Evolutionary conservation across 1,139 yeast genomes (phyloP).

Genomic region (Sugiyamaella grinbergsii): DNA sequence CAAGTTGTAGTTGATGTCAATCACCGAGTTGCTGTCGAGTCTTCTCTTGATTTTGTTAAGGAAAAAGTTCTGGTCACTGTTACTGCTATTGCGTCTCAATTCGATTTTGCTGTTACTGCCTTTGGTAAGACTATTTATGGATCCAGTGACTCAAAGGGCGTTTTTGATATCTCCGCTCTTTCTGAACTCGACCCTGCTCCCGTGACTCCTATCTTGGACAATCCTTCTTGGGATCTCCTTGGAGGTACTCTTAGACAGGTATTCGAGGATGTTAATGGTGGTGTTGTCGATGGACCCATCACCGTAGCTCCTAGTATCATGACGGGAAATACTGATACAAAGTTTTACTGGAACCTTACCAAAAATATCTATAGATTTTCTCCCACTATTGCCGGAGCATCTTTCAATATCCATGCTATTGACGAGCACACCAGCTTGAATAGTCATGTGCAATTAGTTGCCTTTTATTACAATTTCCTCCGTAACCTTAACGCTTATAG

Average conservation of each 20-base stretch:
- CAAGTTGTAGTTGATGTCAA: constrained; percentile 57
- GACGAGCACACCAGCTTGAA: constrained; percentile 57
- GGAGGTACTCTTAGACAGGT: constrained; percentile 61
- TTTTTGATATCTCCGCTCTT: constrained; percentile 21
- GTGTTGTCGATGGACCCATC: constrained; percentile 29
- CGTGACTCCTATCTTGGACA: constrained; percentile 47
- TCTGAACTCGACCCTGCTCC: constrained; percentile 59
- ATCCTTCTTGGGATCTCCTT: constrained; percentile 55
- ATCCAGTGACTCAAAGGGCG: constrained; percentile 21
- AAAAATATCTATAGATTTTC: constrained; percentile 68
- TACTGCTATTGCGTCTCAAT: constrained; percentile 44
- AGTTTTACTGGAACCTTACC: constrained; percentile 72
- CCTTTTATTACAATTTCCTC: constrained; percentile 56
- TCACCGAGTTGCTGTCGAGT: constrained; percentile 60
- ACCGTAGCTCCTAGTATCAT: constrained; percentile 66
- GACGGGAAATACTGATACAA: constrained; percentile 86
- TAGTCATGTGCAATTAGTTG: constrained; percentile 58
- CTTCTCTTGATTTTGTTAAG: constrained; percentile 47
- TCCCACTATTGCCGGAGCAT: constrained; percentile 41
- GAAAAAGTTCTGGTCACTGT: constrained; percentile 47
- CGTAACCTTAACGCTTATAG: constrained; percentile 20
- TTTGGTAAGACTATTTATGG: constrained; percentile 36
- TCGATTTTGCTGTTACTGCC: constrained; percentile 34
- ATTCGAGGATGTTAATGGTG: constrained; percentile 53
- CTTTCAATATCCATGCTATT: constrained; percentile 52